These are phyloP conservation scores for Fusarium mexicanum DNA, from an alignment of 2,329 filamentous ascomycete genomes.

Conservation along the genomic window DNA sequence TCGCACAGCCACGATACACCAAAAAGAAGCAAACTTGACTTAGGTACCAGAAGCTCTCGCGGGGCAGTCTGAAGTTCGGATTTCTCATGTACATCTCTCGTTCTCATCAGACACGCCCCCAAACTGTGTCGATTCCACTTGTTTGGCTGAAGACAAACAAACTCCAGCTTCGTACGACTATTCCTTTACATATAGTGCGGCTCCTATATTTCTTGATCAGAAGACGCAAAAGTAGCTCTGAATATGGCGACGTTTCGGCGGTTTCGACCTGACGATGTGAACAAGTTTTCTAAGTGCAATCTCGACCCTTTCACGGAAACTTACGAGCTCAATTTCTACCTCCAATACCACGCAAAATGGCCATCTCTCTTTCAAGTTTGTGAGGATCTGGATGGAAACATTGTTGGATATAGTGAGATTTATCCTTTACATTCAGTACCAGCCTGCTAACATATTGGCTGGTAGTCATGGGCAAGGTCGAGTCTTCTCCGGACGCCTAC, in stretches of 20 bases:
- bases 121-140: background rate
- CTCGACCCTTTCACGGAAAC: conserved; percentile 98
- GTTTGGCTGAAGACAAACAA: background rate
- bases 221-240: background rate
- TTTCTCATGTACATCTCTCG: background rate
- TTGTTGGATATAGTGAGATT: conserved; percentile 88
- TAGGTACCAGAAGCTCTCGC: background rate
- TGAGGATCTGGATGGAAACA: conserved; percentile 84
- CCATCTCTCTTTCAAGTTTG: conserved; percentile 93
- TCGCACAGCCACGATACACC: conserved; percentile 27
- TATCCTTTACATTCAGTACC: background rate
- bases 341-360: conserved; percentile 96
- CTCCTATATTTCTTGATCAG: background rate
- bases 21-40: background rate
- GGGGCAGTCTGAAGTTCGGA: conserved; percentile 4
- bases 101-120: background rate
- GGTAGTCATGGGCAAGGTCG: conserved; percentile 96
- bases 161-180: background rate
- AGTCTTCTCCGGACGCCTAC: conserved; percentile 81
- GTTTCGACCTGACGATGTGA: conserved; percentile 84
- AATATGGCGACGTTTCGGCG: conserved; percentile 73
- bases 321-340: conserved; percentile 94
- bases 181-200: background rate
- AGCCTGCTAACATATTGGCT: conserved; percentile 40
- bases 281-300: conserved; percentile 93